Evolutionary conservation across 805 yeast species (phyloP), one percentile per base, ranked within the genome.

Genomic region (Yamadazyma philogaea): DNA sequence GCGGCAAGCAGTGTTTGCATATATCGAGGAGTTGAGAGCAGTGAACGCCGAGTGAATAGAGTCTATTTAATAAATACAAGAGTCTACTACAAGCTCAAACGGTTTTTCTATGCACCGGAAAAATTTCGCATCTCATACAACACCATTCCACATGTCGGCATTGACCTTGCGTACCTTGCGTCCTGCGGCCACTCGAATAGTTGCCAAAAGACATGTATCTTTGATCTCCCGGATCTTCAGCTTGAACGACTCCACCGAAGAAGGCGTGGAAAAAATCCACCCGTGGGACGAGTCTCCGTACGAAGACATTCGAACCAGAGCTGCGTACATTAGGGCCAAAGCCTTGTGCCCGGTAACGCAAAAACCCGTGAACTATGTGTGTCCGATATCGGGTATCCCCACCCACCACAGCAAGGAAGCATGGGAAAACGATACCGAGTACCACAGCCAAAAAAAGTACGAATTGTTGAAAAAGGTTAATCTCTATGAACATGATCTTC

Each of bases 341-440:
- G 96, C 96, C 8, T 77, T 78, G 56, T 91, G 98, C 62, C 98
- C 97, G 0, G 93, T 90, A 10, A 90, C 97, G 0, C 74, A 80
- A 15, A 77, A 81, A 49, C 83, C 84, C 35, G 87, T 93, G 45
- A 75, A 83, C 51, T 93, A 74, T 61, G 87, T 90, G 1, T 93
- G 98, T 67, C 99, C 99, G 1, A 68, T 77, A 43, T 86, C 96
- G 4, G 99, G 99, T 2, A 89, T 93, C 39, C 99, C 99, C 18
- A 93, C 99, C 3, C 99, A 93, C 62, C 95, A 87, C 59, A 81
- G 87, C 16, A 74, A 75, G 57, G 88, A 84, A 50, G 96, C 96
- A 1, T 93, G 97, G 96, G 82, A 82, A 55, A 65, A 69, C 42
- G 98, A 93, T 61, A 68, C 57, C 6, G 79, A 77, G 18, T 90